Conservation (phyloP, 2,329 filamentous ascomycete species). For the Colletotrichum liaoningense region DNA sequence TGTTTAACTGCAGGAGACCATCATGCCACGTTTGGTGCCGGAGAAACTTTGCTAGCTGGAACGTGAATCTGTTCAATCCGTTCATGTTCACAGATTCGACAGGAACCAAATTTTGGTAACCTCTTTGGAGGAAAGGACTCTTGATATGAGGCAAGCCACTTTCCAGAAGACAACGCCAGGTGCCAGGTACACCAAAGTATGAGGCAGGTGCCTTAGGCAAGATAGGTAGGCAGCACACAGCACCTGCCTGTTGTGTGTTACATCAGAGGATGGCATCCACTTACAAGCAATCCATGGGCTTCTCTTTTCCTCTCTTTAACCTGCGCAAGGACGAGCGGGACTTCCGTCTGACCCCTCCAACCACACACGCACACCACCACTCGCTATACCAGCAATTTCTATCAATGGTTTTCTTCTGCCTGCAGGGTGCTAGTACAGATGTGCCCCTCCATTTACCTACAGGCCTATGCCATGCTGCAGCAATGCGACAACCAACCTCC, state of each 20-base stretch:
- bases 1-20: slow-evolving; percentile 13
- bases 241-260: neutral
- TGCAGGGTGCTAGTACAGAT: slow-evolving; percentile 1
- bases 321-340: slow-evolving; percentile 25
- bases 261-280: slow-evolving; percentile 26
- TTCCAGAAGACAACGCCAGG: neutral
- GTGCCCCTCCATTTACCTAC: neutral
- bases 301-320: neutral
- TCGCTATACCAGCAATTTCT: neutral
- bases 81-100: neutral
- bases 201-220: neutral
- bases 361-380: neutral
- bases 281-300: neutral
- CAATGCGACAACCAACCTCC: neutral
- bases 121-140: neutral
- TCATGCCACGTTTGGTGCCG: neutral
- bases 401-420: slow-evolving; percentile 2
- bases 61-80: neutral
- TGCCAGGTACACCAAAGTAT: neutral
- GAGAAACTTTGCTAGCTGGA: no score
- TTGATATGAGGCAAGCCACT: neutral
- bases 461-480: neutral
- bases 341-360: slow-evolving; percentile 33
- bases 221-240: neutral
- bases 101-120: no score